Conservation (phyloP, 352 stramenopile genomes). For the Globisporangium echinulatum region DNA sequence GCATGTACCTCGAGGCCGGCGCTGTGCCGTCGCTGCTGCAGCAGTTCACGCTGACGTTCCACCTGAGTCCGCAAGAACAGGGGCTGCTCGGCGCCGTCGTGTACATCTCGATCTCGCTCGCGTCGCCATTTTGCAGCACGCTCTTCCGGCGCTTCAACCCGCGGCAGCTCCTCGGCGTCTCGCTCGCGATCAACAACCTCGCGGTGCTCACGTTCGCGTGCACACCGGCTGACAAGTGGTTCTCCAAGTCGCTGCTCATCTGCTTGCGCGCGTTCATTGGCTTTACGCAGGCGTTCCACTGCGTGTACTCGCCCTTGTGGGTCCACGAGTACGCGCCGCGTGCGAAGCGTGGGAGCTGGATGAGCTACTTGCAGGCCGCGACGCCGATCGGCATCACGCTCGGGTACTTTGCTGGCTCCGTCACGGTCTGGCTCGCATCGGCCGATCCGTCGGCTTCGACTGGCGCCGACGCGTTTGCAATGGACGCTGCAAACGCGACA, state of each 20-base stretch:
- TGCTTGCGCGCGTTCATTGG: slow-evolving; percentile 62
- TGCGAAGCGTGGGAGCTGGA: slow-evolving; percentile 63
- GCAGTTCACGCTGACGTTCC: slow-evolving; percentile 77
- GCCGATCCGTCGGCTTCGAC: slow-evolving; percentile 15
- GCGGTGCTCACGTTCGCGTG: slow-evolving; percentile 68
- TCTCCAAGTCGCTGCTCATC: slow-evolving; percentile 76
- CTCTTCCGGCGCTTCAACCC: slow-evolving; percentile 76
- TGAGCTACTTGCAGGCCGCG: slow-evolving; percentile 80
- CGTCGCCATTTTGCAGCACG: slow-evolving; percentile 73
- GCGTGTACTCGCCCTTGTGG: slow-evolving; percentile 82
- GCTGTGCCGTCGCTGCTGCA: slow-evolving; percentile 78
- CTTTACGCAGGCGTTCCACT: slow-evolving; percentile 76
- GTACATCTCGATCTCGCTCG: slow-evolving; percentile 77
- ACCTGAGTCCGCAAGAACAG: slow-evolving; percentile 70
- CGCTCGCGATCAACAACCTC: slow-evolving; percentile 74
- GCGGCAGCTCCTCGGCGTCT: slow-evolving; percentile 54
- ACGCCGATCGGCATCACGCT: slow-evolving; percentile 73
- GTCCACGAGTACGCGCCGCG: slow-evolving; percentile 82
- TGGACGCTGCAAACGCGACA: slow-evolving; percentile 10
- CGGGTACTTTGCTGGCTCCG: slow-evolving; percentile 69
- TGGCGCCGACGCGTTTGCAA: slow-evolving; percentile 4
- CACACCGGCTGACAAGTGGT: slow-evolving; percentile 48
- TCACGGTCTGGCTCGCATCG: slow-evolving; percentile 51
- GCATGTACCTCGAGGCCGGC: slow-evolving; percentile 83
- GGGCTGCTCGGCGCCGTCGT: slow-evolving; percentile 75